phyloP scores from a whole-genome alignment of 2,329 filamentous ascomycete genomes.

The Drechslerella dactyloides region DNA sequence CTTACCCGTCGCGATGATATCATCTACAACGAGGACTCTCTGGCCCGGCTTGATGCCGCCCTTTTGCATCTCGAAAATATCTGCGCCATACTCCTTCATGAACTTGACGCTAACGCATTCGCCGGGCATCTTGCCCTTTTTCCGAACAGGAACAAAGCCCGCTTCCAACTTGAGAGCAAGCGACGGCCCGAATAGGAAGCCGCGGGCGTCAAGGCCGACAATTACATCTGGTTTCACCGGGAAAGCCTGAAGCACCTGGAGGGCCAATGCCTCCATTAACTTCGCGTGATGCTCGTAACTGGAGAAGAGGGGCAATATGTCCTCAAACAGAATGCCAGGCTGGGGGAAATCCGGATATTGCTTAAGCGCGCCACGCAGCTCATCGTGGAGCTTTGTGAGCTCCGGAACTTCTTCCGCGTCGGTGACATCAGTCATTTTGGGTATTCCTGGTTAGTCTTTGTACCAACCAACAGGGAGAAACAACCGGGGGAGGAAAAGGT shows the following conservation, averaged over 20 bases:
- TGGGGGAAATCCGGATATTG: constrained; percentile 91
- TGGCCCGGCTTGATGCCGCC: constrained; percentile 84
- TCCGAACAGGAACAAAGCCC: constrained; percentile 89
- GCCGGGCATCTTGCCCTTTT: constrained; percentile 94
- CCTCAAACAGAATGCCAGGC: constrained; percentile 92
- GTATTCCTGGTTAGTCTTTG: constrained; percentile 4
- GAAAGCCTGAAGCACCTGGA: constrained; percentile 74
- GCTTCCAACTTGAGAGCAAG: constrained; percentile 83
- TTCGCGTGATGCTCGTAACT: constrained; percentile 74
- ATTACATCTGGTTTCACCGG: constrained; percentile 76
- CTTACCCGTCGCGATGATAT: constrained; percentile 97
- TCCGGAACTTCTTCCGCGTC: constrained; percentile 33
- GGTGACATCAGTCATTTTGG: constrained; percentile 26
- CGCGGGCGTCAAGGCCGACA: constrained; percentile 89
- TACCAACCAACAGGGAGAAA: constrained; percentile 26
- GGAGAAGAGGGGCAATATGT: constrained; percentile 95
- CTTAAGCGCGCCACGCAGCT: constrained; percentile 73
- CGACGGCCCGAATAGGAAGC: constrained; percentile 92
- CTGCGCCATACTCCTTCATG: constrained; percentile 93
- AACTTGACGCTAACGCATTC: constrained; percentile 83
- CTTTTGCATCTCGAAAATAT: constrained; percentile 94
- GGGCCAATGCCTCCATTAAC: constrained; percentile 82
- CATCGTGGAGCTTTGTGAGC: constrained; percentile 35
- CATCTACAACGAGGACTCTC: constrained; percentile 91
- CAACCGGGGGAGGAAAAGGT: neutral